phyloP scores from a whole-genome alignment of 108 stramenopile species.

The Schizochytrium sp. region DNA sequence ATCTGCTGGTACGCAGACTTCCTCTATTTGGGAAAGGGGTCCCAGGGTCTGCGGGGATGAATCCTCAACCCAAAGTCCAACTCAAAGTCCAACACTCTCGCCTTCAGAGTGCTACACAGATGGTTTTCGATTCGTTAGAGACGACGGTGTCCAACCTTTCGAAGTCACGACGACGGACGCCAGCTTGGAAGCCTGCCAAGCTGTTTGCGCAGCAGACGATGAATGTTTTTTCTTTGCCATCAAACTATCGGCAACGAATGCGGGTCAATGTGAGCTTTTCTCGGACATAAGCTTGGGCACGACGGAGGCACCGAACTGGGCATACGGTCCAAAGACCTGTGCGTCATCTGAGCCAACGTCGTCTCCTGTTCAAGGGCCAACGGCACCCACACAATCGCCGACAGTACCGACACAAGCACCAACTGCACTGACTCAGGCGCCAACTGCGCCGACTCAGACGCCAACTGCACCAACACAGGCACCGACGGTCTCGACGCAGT shows the following conservation, averaged over 20 bases:
- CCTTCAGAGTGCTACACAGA: neutral
- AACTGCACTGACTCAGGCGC: too few species aligned
- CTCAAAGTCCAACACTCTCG: neutral
- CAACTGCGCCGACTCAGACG: too few species aligned
- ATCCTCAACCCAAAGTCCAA: too few species aligned
- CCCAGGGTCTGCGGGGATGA: too few species aligned
- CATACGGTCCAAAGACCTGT: neutral
- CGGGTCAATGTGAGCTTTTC: neutral
- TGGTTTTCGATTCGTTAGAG: neutral
- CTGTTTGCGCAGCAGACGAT: neutral
- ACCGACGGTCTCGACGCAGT: too few species aligned
- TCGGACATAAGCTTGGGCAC: neutral
- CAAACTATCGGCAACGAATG: neutral
- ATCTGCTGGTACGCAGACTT: too few species aligned
- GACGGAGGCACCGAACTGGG: neutral
- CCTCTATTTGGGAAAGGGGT: too few species aligned
- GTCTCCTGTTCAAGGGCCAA: too few species aligned
- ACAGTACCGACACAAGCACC: too few species aligned
- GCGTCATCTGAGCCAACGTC: neutral
- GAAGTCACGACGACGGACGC: neutral
- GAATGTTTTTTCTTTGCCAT: neutral
- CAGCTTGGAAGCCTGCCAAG: neutral
- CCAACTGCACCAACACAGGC: too few species aligned
- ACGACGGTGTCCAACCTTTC: neutral
- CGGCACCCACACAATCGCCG: too few species aligned